Evolutionary conservation across 1,139 yeast genomes (phyloP).

Genomic region (Yamadazyma friedrichii): DNA sequence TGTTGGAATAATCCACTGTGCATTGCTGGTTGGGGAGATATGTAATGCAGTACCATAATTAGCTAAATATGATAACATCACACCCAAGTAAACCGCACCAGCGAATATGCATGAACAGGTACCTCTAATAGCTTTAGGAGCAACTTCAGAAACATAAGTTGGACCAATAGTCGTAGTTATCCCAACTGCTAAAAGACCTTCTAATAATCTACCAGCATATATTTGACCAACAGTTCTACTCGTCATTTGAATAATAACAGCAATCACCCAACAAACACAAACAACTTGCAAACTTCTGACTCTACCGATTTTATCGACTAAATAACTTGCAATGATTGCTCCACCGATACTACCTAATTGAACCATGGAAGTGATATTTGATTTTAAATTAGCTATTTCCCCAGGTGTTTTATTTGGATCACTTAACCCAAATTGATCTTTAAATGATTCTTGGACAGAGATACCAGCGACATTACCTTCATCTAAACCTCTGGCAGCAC

Average conservation of each 20-base stretch:
- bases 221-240: constrained; percentile 45
- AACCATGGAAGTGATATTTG: constrained; percentile 62
- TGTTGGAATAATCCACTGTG: constrained; percentile 40
- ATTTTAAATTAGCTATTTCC: constrained; percentile 44
- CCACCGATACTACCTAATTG: constrained; percentile 63
- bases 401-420: constrained; percentile 36
- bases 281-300: constrained; percentile 49
- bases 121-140: constrained; percentile 55
- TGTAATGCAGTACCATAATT: constrained; percentile 42
- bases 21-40: constrained; percentile 24
- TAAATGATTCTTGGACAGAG: constrained; percentile 45
- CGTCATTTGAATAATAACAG: constrained; percentile 49
- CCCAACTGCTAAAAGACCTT: constrained; percentile 54
- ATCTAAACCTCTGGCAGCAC: constrained; percentile 61
- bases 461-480: constrained; percentile 51
- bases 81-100: constrained; percentile 56
- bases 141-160: constrained; percentile 50
- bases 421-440: constrained; percentile 42
- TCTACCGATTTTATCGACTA: constrained; percentile 57
- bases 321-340: constrained; percentile 45
- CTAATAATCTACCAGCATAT: constrained; percentile 54
- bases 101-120: constrained; percentile 49
- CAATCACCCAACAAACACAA: constrained; percentile 44
- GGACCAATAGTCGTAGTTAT: constrained; percentile 60
- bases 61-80: constrained; percentile 53